Percentiles rank a stretch among this genome's conserved stretches.
These are phyloP conservation scores for Microascus cirrosus DNA, from an alignment of 2,329 filamentous ascomycete genomes.

Conservation along the genomic window DNA sequence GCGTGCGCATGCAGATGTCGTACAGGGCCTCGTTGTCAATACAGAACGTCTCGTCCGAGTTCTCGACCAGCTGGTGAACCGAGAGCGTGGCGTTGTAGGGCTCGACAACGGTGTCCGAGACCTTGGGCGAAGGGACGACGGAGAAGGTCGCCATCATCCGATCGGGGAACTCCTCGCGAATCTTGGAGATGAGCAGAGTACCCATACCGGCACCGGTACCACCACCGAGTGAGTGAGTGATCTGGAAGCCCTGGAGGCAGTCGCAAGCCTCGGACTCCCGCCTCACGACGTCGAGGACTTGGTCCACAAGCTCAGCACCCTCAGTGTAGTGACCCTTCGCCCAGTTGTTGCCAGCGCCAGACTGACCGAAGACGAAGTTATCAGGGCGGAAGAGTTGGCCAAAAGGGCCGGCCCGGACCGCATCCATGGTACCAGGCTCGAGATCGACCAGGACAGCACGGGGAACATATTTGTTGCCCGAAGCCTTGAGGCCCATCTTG, in stretches of 20 bases:
- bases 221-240: conserved; percentile 99
- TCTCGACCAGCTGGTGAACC: conserved; percentile 97
- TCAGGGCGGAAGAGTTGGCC: conserved; percentile 99
- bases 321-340: conserved; percentile 99
- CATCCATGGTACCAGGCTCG: conserved; percentile 99
- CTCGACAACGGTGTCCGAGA: conserved; percentile 98
- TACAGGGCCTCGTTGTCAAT: conserved; percentile 99
- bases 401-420: conserved; percentile 94
- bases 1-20: conserved; percentile 99
- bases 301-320: conserved; percentile 96
- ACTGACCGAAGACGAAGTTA: conserved; percentile 99
- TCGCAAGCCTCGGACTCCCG: conserved; percentile 98
- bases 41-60: conserved; percentile 99
- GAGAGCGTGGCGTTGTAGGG: conserved; percentile 99
- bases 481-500: conserved; percentile 47
- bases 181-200: conserved; percentile 99
- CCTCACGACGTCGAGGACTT: conserved; percentile 96
- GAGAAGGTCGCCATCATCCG: conserved; percentile 99
- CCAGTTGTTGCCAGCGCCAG: conserved; percentile 99
- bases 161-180: conserved; percentile 99
- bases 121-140: conserved; percentile 96
- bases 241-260: conserved; percentile 99
- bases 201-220: conserved; percentile 99
- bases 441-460: conserved; percentile 98
- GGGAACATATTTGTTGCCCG: conserved; percentile 97